Evolutionary conservation across 2,329 filamentous ascomycete species (phyloP), one percentile per base, ranked within the genome.

Genomic region (Periconia sp.): DNA sequence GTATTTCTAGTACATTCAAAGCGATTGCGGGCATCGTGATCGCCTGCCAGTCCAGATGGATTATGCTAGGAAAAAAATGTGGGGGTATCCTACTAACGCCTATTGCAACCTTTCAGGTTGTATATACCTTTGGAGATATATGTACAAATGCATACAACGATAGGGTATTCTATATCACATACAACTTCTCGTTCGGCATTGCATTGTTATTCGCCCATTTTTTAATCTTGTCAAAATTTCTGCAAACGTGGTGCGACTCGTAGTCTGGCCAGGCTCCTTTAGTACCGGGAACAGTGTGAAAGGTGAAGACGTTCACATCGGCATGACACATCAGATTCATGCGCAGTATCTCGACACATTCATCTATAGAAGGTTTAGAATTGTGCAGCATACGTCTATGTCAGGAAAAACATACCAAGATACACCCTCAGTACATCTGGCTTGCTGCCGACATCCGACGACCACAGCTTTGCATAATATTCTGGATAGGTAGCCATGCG

Each of bases 321-420:
- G 59, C 49, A 5, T 57, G 40, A 34, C 66, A 70, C 66, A 68
- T 69, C 25, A 70, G 46, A 36, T 66, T 69, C 48, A 66, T 61
- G n/a, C 66, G 54, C 4, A 70, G 54, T 4, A 63, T 62, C 46
- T 70, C 66, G 13, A 70, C 63, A 46, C 66, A 70, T 30, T 70
- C 58, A 29, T 69, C 66, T 65, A 34, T 18, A 16, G 18, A 1
- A 7, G 10, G 16, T 30, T 43, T 29, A 40, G 29, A 16, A 17
- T 13, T 3, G 17, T 22, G 8, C 12, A 12, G 4, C 11, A 7
- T 12, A 18, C 9, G 5, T 5, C 12, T 34, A 12, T 13, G 6
- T 33, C 10, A 8, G 22, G 13, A 28, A 17, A 9, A 28, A 32
- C 5, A 13, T 19, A 64, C 60, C 59, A 4, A 65, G 32, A 50